Base-by-base conservation (phyloP, 495 filamentous ascomycete genomes). In the Amniculicola lignicola region DNA sequence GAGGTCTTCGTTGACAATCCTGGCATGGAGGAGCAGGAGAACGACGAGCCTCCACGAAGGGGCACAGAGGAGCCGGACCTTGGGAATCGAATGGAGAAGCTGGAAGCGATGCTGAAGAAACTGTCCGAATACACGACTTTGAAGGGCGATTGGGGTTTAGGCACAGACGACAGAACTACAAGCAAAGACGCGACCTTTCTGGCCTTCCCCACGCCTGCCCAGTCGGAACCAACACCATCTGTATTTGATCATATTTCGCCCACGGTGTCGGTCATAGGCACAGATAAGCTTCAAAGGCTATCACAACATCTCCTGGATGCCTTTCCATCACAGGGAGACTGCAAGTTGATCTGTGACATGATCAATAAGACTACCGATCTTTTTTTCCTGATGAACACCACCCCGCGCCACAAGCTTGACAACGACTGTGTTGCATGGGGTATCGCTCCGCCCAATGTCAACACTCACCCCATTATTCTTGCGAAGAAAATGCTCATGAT, bases 401-500 rank as follows among this genome's bases (percentile, higher is more conserved):
- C 19, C 29, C 18, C 51, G 6, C 15, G 27, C 9, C 14, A n/a
- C 21, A 11, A 46, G 27, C 39, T 54, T n/a, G 28, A 28, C 12
- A 14, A 29, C 16, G 21, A 25, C 6, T 24, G 3, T 9, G 2
- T 25, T n/a, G 10, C 23, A 11, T 16, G 24, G 5, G 31, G n/a
- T 22, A 9, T 22, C 1, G 22, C 19, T 9, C 28, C 12, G 15
- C 43, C 42, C 19, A 36, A 25, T 29, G 19, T 35, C 7, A 2
- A n/a, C n/a, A 14, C 24, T 5, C 57, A 61, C 29, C 57, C 57
- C 10, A 42, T 61, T 21, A 21, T 61, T 0, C 14, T 61, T 21
- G 41, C 50, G 3, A 48, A 24, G 28, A 19, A 36, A 12, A 61
- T 61, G 57, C 31, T 61, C 9, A 4, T 42, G 3, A 15, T 54